Base-by-base conservation (phyloP, 331 rosid species). In the Arachis monticola region DNA sequence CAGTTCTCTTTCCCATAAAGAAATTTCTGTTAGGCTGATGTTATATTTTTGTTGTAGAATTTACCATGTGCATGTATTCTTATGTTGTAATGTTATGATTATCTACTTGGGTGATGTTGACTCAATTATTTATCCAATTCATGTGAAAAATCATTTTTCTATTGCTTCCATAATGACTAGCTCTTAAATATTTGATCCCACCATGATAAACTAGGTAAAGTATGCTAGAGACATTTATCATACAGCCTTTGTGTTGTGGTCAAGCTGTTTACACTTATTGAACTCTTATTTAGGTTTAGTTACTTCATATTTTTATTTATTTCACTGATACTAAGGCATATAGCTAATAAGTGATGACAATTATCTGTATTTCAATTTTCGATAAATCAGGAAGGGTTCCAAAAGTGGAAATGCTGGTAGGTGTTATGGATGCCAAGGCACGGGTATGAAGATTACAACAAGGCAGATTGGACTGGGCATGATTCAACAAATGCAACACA, bases 401-500 rank as follows among this genome's bases (percentile, higher is more conserved):
- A 88, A 87, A 83, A 88, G 89, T 71, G 97, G 97, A 60, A 59
- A 67, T 41, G 58, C 92, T 57, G 89, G 90, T 44, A 82, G 75
- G 82, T 91, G 94, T 73, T 81, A 50, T 77, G 93, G 93, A 53
- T 91, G 94, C 71, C 92, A 85, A 57, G 94, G 94, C 14, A 44
- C 85, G 12, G 90, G 97, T 46, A 79, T 88, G 93, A 91, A 87
- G 80, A 46, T 85, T 70, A 82, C 85, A 41, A 80, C 81, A 70
- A 82, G 92, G 48, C 90, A 81, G 76, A 80, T 91, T 81, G 93
- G 92, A 53, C 71, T 83, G 57, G 93, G 92, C 56, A 87, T 91
- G 92, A 75, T 87, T 77, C 94, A 85, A 69, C 93, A 87, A 72
- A 88, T 88, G 93, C 94, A 88, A 68, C 90, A 85, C n/a, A 78